Base-by-base conservation (phyloP, 495 filamentous ascomycete species). In the Pyrenula massariospora region DNA sequence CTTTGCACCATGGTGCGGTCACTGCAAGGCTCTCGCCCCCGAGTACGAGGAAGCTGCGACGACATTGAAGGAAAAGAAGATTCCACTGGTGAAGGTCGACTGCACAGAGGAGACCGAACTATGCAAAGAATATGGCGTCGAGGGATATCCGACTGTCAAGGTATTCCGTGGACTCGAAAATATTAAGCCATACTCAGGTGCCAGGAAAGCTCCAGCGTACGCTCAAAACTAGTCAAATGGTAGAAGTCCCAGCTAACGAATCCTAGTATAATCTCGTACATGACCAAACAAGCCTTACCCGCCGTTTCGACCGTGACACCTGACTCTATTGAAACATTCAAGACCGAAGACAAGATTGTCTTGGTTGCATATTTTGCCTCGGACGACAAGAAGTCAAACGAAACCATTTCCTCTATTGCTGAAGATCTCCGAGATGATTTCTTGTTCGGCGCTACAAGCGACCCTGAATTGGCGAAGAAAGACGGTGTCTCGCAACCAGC, bases 1-100 rank as follows among this genome's bases (percentile, higher is more conserved):
- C 80, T 99, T 94, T 70, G 93, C 93, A 22, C 94, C 94, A 48
- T 97, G 93, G 94, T 99, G 94, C 69, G 93, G 93, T 62, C 93
- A 98, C 81, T 98, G 93, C 87, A 98, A 98, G 79, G 86, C 89
- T 59, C 75, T 93, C 25, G 88, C 87, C 50, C 88, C 88, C 58
- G 89, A 93, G 76, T 93, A 92, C 67, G 89, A 94, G 61, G 88
- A 93, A 68, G 93, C 93, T 48, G 93, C 93, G 15, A 95, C 91
- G 0, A 84, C 86, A 49, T 75, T 99, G 61, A 99, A 97, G 78
- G 85, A 87, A 73, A 99, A 97, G 81, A 77, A 90, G 58, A 97
- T 99, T 66, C 80, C 83, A 58, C 69, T 99, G 51, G 91, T 80
- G 63, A 97, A 99, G 81, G 78, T 99, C 61, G 93, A 98, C 74